These are phyloP conservation scores for Hypoxylon sp. DNA, from an alignment of 2,329 filamentous ascomycete genomes.

Conservation along the genomic window DNA sequence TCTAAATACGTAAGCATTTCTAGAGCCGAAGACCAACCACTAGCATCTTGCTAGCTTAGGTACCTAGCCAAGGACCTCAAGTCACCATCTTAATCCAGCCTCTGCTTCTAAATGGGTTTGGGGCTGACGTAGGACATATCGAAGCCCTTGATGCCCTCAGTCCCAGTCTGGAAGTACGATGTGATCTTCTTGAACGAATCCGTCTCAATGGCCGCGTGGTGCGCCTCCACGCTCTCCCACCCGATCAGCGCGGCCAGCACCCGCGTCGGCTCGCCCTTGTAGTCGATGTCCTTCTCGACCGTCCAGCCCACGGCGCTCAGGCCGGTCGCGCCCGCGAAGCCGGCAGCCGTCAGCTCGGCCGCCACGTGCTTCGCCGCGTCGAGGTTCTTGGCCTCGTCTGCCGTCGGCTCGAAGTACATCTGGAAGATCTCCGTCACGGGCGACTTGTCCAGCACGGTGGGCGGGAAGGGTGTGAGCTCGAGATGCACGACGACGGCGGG, in stretches of 20 bases:
- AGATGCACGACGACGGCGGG: constrained; percentile 40
- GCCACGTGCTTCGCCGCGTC: constrained; percentile 18
- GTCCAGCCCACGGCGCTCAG: constrained; percentile 45
- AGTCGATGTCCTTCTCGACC: constrained; percentile 42
- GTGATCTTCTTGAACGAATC: constrained; percentile 34
- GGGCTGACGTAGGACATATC: constrained; percentile 28
- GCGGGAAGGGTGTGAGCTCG: constrained; percentile 43
- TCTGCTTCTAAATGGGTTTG: constrained; percentile 11
- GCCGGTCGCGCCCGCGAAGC: constrained; percentile 34
- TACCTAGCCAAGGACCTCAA: not conserved
- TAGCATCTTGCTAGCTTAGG: not conserved
- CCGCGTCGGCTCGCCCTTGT: constrained; percentile 42
- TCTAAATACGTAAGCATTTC: constrained; percentile 2
- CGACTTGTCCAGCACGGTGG: constrained; percentile 38
- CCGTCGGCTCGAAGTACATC: constrained; percentile 41
- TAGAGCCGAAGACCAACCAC: not conserved
- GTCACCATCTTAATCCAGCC: not conserved
- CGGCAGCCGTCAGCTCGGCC: constrained; percentile 13
- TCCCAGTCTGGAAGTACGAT: constrained; percentile 21
- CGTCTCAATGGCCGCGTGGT: constrained; percentile 36
- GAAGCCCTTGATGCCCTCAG: constrained; percentile 26
- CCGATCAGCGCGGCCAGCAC: constrained; percentile 42
- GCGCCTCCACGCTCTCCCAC: constrained; percentile 47
- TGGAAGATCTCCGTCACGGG: constrained; percentile 44
- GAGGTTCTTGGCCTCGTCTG: constrained; percentile 20